Percentiles rank a stretch among this genome's conserved stretches.
Conservation (phyloP, 495 filamentous ascomycete species). For the Collariella sp. region DNA sequence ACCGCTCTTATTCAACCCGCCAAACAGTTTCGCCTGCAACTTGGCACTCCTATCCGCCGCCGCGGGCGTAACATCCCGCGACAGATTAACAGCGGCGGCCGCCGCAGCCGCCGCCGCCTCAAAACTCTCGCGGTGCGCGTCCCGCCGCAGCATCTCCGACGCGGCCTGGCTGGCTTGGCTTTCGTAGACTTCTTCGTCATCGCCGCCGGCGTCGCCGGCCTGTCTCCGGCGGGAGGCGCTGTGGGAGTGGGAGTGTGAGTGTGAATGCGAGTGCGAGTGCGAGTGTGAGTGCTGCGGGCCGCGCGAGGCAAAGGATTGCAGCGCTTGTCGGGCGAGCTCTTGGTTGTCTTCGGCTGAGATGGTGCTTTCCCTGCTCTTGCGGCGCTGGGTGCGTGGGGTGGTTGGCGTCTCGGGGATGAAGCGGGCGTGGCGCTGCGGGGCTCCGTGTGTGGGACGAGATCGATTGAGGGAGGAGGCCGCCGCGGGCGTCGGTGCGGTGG, state of each 20-base stretch:
- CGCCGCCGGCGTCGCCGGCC: conserved; percentile 19
- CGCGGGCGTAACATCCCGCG: conserved; percentile 35
- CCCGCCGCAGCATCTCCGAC: conserved; percentile 47
- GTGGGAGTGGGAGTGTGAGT: too few relatives aligned
- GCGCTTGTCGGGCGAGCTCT: conserved; percentile 46
- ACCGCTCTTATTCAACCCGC: conserved; percentile 53
- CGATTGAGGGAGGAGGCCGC: conserved; percentile 45
- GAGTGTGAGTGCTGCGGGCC: conserved; percentile 24
- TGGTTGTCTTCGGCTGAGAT: conserved; percentile 77
- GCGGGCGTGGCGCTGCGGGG: conserved; percentile 33
- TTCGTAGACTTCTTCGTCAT: conserved; percentile 36
- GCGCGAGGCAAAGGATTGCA: conserved; percentile 43
- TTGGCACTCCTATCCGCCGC: conserved; percentile 39
- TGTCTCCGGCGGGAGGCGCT: conserved; percentile 14
- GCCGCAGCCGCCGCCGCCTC: conserved; percentile 35
- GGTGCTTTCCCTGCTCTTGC: conserved; percentile 74
- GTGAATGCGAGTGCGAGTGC: too few relatives aligned
- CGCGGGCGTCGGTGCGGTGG: conserved; percentile 35
- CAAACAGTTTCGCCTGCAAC: conserved; percentile 61
- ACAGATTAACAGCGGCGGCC: conserved; percentile 31
- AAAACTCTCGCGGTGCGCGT: conserved; percentile 41
- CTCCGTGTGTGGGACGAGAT: conserved; percentile 50
- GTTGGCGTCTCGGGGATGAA: conserved; percentile 25
- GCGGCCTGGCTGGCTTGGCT: conserved; percentile 47
- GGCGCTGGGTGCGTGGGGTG: conserved; percentile 22